Evolutionary conservation across 23 red algal genomes (phyloP), one percentile per base, ranked within the genome.

Genomic region (Gracilariopsis chorda): DNA sequence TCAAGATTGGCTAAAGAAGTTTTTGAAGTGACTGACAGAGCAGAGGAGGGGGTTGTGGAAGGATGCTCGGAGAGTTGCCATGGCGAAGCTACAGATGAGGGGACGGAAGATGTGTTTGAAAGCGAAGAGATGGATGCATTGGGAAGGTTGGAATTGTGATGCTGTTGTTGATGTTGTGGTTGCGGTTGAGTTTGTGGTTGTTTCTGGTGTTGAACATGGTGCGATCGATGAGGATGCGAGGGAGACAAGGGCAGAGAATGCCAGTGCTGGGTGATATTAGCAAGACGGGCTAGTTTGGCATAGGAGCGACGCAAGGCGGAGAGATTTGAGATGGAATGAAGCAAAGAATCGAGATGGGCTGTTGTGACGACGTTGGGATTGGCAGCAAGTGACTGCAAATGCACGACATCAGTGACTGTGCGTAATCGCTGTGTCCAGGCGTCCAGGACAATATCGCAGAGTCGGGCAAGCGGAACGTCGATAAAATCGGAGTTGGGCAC

Each of bases 331-430:
- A 87, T 64, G 24, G 82, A 52, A 24, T 87, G 82, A 57, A 87
- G 60, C 40, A 87, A 12, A 69, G 65, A 52, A 41, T 87, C 62
- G 35, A 87, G 46, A 45, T 87, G 82, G 42, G 49, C 52, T 21
- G 59, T 51, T 14, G 61, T 87, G 82, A 87, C 48, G 40, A 87
- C 60, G 51, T 87, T 87, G 33, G 82, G 82, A 63, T 87, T 87
- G 20, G 34, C 61, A 19, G 82, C 60, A 35, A 87, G 82, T 24
- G 82, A 62, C n/a, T 41, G 36, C 17, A 57, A 33, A 17, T 64
- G 48, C 4, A 46, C 49, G 30, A 53, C 4, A 35, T 87, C 29
- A 10, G 45, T 52, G 47, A 37, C 60, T 14, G 62, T 35, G 45
- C 82, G 82, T 45, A 87, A 20, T 57, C 23, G 82, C 35, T 67